Evolutionary conservation across 768 basidiomycete genomes (phyloP).

Genomic region (Calocera cornea): DNA sequence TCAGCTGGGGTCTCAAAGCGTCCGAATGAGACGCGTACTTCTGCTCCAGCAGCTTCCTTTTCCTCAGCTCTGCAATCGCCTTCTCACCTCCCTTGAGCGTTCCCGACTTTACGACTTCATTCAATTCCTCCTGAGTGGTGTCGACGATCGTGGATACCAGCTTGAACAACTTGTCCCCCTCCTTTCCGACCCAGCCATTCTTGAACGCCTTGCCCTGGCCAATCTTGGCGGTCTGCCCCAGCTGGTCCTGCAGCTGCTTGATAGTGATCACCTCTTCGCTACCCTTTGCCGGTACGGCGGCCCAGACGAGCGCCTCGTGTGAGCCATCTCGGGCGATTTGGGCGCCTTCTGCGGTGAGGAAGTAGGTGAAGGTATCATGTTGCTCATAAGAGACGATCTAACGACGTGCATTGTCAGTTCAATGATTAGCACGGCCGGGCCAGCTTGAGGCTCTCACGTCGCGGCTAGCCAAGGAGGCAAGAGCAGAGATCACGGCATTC

Average conservation of each 20-base stretch:
- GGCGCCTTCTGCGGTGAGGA: constrained; percentile 67
- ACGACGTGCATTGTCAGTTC: constrained; percentile 12
- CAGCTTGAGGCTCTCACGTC: constrained; percentile 38
- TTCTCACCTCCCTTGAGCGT: constrained; percentile 66
- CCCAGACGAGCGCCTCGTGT: constrained; percentile 92
- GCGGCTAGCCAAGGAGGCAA: constrained; percentile 79
- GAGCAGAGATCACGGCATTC: constrained; percentile 69
- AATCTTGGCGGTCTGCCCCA: constrained; percentile 83
- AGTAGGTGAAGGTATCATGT: constrained; percentile 61
- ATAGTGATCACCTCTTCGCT: constrained; percentile 51
- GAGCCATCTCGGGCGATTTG: constrained; percentile 72
- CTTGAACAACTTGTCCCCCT: constrained; percentile 75
- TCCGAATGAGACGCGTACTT: constrained; percentile 38
- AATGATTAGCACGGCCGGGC: not conserved
- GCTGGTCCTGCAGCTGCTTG: constrained; percentile 51
- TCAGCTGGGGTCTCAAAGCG: not conserved
- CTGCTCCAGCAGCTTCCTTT: constrained; percentile 77
- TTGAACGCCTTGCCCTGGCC: constrained; percentile 95
- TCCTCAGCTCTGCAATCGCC: constrained; percentile 69
- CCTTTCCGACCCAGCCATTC: constrained; percentile 90
- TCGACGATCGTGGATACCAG: constrained; percentile 63
- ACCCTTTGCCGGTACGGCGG: constrained; percentile 58
- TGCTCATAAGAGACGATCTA: constrained; percentile 77
- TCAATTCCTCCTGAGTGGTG: constrained; percentile 56
- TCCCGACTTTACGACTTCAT: constrained; percentile 59